Conservation (phyloP, 2,329 filamentous ascomycete genomes). For the Drechslera avenae region DNA sequence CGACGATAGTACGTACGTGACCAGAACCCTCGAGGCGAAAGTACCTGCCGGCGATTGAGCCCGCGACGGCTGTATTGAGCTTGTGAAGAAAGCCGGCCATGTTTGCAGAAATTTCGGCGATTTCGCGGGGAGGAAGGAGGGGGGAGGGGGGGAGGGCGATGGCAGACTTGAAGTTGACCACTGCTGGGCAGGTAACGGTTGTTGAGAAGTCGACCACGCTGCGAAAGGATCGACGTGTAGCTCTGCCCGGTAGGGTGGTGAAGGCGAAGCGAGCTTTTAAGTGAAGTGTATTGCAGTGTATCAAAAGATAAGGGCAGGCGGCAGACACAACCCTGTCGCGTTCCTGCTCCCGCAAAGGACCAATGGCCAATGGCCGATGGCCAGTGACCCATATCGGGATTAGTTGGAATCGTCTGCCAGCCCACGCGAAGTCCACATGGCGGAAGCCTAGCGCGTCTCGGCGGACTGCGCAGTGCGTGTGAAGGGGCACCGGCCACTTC, state of each 20-base stretch:
- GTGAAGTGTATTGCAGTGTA: conserved; percentile 19
- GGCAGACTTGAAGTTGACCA: conserved; percentile 4
- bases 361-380: no score
- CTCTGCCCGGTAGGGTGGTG: conserved; percentile 8
- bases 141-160: no score
- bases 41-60: conserved; percentile 46
- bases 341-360: conserved; percentile 9
- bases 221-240: conserved; percentile 12
- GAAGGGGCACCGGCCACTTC: conserved; percentile 5
- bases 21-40: conserved; percentile 83
- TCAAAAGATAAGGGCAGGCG: conserved; percentile 42
- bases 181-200: not conserved
- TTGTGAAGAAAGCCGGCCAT: conserved; percentile 45
- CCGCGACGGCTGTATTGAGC: conserved; percentile 41
- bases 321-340: conserved; percentile 12
- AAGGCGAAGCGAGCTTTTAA: conserved; percentile 18
- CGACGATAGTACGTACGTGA: conserved; percentile 65
- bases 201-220: conserved; percentile 7
- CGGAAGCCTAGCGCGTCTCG: conserved; percentile 10
- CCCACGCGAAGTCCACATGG: conserved; percentile 15
- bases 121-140: no score
- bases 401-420: conserved; percentile 7
- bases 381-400: conserved; percentile 14
- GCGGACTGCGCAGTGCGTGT: conserved; percentile 11
- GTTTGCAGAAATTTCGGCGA: conserved; percentile 19